Conservation (phyloP, 345 rosid species). For the Aurinia saxatilis region DNA sequence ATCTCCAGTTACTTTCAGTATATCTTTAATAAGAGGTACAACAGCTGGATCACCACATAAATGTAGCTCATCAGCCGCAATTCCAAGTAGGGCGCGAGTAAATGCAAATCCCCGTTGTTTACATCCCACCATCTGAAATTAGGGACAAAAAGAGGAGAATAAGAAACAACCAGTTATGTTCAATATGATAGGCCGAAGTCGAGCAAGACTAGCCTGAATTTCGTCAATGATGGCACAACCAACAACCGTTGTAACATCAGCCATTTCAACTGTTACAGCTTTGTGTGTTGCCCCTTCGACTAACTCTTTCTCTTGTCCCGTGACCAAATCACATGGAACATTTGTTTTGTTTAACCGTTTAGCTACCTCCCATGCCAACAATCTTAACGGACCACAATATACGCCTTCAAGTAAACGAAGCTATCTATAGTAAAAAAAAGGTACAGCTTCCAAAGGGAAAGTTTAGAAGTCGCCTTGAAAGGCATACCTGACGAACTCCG, state of each 20-base stretch:
- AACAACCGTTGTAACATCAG: slow-evolving; percentile 56
- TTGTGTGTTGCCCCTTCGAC: slow-evolving; percentile 86
- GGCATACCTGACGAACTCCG: slow-evolving; percentile 69
- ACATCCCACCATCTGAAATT: slow-evolving; percentile 75
- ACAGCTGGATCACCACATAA: slow-evolving; percentile 94
- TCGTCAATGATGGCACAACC: slow-evolving; percentile 84
- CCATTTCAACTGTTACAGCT: slow-evolving; percentile 97
- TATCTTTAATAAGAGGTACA: slow-evolving; percentile 73
- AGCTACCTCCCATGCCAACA: slow-evolving; percentile 96
- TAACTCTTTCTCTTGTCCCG: slow-evolving; percentile 88
- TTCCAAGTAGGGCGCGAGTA: slow-evolving; percentile 86
- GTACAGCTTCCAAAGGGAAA: background rate
- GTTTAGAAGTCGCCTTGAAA: background rate
- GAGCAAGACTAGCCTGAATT: slow-evolving; percentile 57
- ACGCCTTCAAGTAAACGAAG: slow-evolving; percentile 44
- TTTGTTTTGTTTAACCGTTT: slow-evolving; percentile 75
- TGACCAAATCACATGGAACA: slow-evolving; percentile 82
- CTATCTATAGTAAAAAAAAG: background rate
- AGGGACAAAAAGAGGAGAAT: background rate
- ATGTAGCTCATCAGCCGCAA: slow-evolving; percentile 82
- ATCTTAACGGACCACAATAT: slow-evolving; percentile 94
- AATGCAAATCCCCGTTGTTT: slow-evolving; percentile 78
- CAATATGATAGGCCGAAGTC: background rate
- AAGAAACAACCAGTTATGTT: background rate
- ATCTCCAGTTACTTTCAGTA: slow-evolving; percentile 74